These are phyloP conservation scores for Fulvia fulva DNA, from an alignment of 2,329 filamentous ascomycete species.

Conservation along the genomic window DNA sequence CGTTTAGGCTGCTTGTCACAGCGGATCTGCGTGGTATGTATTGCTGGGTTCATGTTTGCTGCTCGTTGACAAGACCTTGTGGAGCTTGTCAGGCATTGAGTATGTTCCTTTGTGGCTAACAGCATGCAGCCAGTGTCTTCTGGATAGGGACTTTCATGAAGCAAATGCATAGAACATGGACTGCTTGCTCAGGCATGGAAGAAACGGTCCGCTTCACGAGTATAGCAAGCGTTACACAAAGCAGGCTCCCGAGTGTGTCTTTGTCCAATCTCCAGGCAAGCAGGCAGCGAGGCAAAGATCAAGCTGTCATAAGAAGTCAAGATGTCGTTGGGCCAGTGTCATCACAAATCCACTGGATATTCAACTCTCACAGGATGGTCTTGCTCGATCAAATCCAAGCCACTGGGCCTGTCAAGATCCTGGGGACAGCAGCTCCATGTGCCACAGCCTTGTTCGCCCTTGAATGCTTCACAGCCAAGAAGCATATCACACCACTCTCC, in stretches of 20 bases:
- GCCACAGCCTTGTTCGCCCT: neutral
- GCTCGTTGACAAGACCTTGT: neutral
- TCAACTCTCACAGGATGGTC: neutral
- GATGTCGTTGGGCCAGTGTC: neutral
- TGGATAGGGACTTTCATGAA: too few species aligned
- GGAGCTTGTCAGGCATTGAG: neutral
- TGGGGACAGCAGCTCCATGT: neutral
- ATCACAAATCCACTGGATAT: neutral
- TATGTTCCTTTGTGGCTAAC: too few species aligned
- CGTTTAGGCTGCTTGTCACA: too few species aligned
- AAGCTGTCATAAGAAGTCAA: neutral
- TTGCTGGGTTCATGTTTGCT: neutral
- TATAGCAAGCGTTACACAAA: neutral
- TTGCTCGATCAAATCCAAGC: neutral
- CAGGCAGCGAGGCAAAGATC: neutral
- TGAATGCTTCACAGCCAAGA: neutral
- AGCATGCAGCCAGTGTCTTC: too few species aligned
- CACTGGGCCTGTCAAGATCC: neutral
- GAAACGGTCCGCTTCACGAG: neutral
- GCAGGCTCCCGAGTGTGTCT: neutral
- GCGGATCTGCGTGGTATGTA: too few species aligned
- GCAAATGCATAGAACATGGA: too few species aligned
- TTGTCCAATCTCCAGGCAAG: neutral
- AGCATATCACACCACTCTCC: constrained; percentile 33
- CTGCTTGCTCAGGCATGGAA: too few species aligned